A percentile compares a stretch with the other conserved stretches of the same genome.
These are phyloP conservation scores for Malus fusca DNA, from an alignment of 306 rosid species.

Conservation along the genomic window DNA sequence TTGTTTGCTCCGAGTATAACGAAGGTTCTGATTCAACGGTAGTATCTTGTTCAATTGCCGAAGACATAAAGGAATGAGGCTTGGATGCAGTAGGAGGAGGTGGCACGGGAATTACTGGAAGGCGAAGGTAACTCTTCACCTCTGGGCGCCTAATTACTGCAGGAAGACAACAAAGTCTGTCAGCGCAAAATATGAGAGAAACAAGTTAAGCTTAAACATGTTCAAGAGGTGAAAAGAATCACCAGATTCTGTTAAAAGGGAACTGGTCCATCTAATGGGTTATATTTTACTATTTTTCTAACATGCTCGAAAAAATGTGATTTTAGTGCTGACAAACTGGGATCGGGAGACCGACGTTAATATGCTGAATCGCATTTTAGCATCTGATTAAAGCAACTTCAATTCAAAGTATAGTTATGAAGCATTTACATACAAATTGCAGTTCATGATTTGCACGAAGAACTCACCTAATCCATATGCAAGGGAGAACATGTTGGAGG, in stretches of 20 bases:
- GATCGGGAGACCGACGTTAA: too few relatives aligned
- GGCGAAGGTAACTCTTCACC: slow-evolving; percentile 52
- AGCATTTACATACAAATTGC: not conserved
- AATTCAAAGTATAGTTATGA: not conserved
- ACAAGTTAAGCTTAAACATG: not conserved
- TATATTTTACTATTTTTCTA: not conserved
- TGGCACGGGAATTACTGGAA: slow-evolving; percentile 28
- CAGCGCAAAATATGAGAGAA: slow-evolving; percentile 24
- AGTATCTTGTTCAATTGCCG: slow-evolving; percentile 32
- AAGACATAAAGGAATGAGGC: slow-evolving; percentile 38
- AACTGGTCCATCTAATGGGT: not conserved
- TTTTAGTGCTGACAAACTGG: not conserved
- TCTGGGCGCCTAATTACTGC: slow-evolving; percentile 31
- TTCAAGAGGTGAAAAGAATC: not conserved
- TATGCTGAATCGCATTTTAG: not conserved
- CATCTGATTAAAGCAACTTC: not conserved
- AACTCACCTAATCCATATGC: slow-evolving; percentile 67
- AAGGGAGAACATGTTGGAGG: slow-evolving; percentile 76
- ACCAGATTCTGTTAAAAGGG: not conserved
- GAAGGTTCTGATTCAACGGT: slow-evolving; percentile 24
- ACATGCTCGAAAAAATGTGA: not conserved
- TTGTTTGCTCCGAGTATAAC: slow-evolving; percentile 24
- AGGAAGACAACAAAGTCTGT: slow-evolving; percentile 10
- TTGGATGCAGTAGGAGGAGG: slow-evolving; percentile 33
- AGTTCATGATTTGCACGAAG: not conserved